Conservation (phyloP, 208 protist genomes). For the Crithidia brevicula region DNA sequence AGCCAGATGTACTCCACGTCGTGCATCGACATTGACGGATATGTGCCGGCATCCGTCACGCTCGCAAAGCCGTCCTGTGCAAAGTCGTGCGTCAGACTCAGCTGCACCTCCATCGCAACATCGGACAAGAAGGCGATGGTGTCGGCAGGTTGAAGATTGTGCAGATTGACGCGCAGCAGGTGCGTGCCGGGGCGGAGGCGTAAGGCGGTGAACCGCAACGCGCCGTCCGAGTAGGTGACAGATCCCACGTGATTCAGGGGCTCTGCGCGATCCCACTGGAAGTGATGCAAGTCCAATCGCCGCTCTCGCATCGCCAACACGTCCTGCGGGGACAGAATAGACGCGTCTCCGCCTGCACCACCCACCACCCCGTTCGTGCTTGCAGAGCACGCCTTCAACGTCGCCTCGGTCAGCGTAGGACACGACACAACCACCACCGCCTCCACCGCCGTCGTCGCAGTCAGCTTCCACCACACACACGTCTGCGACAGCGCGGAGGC, state of each 20-base stretch:
- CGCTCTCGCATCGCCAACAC: constrained; percentile 14
- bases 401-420: constrained; percentile 14
- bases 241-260: constrained; percentile 48
- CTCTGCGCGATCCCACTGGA: constrained; percentile 71
- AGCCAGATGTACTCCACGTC: constrained; percentile 79
- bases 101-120: constrained; percentile 42
- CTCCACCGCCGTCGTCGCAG: constrained; percentile 19
- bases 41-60: constrained; percentile 71
- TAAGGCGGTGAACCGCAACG: constrained; percentile 41
- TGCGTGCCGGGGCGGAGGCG: constrained; percentile 55
- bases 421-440: constrained; percentile 29
- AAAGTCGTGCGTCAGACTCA: constrained; percentile 38
- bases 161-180: constrained; percentile 63
- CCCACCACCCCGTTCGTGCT: no score
- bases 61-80: constrained; percentile 35
- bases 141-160: constrained; percentile 45
- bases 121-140: constrained; percentile 57
- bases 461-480: constrained; percentile 36
- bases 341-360: neutral
- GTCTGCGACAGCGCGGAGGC: neutral
- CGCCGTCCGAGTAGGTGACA: constrained; percentile 50
- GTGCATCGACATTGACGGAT: constrained; percentile 38
- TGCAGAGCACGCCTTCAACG: neutral
- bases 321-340: neutral
- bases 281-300: constrained; percentile 53